Base-by-base conservation (phyloP, 305 asterid species). In the Ajuga reptans region DNA sequence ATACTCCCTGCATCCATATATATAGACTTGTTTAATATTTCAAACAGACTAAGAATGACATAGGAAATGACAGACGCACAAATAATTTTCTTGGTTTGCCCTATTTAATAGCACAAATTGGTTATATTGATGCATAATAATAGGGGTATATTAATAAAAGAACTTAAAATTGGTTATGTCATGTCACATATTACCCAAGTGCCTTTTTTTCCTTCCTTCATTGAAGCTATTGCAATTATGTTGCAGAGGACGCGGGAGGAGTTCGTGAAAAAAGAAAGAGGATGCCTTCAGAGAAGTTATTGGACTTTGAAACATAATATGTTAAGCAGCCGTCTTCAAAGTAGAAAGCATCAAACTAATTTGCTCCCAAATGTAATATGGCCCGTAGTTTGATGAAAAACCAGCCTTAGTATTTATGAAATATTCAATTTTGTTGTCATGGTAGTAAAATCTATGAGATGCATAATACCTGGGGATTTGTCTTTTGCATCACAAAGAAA, bases 211-310 rank as follows among this genome's bases (percentile, higher is more conserved):
- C 34, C 27, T 37, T 37, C 53, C 21, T 65, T 14, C 53, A 47
- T 68, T 80, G 55, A 79, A 84, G 76, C 74, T 21, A 73, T 87
- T 79, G 84, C 55, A 79, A 77, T 78, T 82, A 78, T 72, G 79
- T 79, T 76, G 92, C 95, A 66, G 97, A 85, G 72, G 91, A 87
- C 74, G 76, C 80, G 2, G 96, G 89, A 71, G 89, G 85, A 50
- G 75, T 81, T 36, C 77, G 74, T 17, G 34, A 77, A 63, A 87
- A 80, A 80, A 81, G 96, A 77, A 84, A 67, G 80, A 80, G 91
- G 73, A 87, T 77, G 80, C 86, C 84, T 71, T 82, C 96, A 37
- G 92, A 89, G 79, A 85, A 85, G 82, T 86, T 83, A 69, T 58
- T 78, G 81, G 86, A 80, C 70, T 68, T 81, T 73, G 89, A 89